These are phyloP conservation scores for Pholiota conissans DNA, from an alignment of 768 basidiomycete species.

Conservation along the genomic window DNA sequence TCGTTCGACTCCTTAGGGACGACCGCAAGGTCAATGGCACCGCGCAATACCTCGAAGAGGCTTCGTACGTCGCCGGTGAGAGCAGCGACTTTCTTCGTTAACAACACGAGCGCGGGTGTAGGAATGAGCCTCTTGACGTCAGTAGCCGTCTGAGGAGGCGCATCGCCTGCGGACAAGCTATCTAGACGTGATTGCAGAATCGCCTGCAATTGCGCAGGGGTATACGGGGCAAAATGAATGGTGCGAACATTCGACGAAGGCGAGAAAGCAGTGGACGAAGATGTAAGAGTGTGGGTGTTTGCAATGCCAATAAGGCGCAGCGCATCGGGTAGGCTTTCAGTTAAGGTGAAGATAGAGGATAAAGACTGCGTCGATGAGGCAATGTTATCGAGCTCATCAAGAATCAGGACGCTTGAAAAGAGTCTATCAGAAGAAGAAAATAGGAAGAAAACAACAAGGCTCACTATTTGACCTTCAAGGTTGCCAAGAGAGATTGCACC, in stretches of 20 bases:
- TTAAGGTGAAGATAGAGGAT: conserved; percentile 66
- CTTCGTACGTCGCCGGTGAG: conserved; percentile 83
- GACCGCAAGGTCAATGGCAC: conserved; percentile 74
- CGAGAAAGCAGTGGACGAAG: conserved; percentile 33
- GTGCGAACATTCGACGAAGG: conserved; percentile 52
- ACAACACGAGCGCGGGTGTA: conserved; percentile 59
- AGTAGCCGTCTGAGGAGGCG: conserved; percentile 27
- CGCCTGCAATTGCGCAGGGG: conserved; percentile 63
- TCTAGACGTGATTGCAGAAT: conserved; percentile 68
- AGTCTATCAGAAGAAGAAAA: conserved; percentile 13
- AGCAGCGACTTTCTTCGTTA: conserved; percentile 80
- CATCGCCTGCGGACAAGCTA: conserved; percentile 41
- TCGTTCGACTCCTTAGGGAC: conserved; percentile 26
- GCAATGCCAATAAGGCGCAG: conserved; percentile 84
- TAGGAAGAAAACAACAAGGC: conserved; percentile 13
- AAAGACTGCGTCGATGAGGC: conserved; percentile 60
- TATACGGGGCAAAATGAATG: conserved; percentile 82
- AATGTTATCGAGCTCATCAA: conserved; percentile 88
- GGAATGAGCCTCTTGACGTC: conserved; percentile 60
- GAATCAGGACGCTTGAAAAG: conserved; percentile 61
- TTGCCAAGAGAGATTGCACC: conserved; percentile 44
- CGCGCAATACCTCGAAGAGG: conserved; percentile 77
- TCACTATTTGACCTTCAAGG: conserved; percentile 55
- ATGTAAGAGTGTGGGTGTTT: conserved; percentile 83
- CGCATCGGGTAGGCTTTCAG: conserved; percentile 47